Conservation (phyloP, 78 protist genomes). For the Anaeramoeba flamelloides region DNA sequence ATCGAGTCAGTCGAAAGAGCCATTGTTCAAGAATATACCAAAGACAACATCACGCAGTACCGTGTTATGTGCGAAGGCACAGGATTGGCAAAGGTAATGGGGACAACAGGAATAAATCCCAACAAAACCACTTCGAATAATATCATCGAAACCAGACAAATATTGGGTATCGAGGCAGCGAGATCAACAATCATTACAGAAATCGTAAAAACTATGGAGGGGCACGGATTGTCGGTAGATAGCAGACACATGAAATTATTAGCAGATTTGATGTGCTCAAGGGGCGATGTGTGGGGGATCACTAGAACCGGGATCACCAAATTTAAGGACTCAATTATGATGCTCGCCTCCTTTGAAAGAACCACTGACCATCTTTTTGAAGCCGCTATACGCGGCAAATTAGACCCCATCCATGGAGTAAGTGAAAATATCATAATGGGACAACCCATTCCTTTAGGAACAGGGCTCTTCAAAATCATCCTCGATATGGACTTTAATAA, state of each 20-base stretch:
- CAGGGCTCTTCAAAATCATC: conserved; percentile 75
- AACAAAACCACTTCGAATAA: conserved; percentile 53
- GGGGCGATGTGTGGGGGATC: conserved; percentile 89
- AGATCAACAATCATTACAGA: conserved; percentile 73
- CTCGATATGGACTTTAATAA: no score
- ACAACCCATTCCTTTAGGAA: conserved; percentile 74
- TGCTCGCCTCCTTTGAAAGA: conserved; percentile 89
- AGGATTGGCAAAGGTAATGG: conserved; percentile 3
- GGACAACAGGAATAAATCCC: conserved; percentile 35
- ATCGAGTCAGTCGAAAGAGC: background rate
- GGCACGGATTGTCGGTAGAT: conserved; percentile 82
- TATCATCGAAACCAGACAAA: conserved; percentile 52
- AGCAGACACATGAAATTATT: conserved; percentile 73
- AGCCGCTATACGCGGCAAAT: conserved; percentile 49
- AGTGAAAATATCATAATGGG: conserved; percentile 95
- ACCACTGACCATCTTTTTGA: conserved; percentile 91
- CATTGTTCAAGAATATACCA: background rate
- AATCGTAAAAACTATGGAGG: conserved; percentile 51
- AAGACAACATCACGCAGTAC: background rate
- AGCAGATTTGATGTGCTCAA: conserved; percentile 87
- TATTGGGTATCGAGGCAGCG: conserved; percentile 94
- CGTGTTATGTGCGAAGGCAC: background rate
- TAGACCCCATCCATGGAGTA: conserved; percentile 69
- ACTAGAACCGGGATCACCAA: conserved; percentile 89
- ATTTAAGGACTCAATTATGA: conserved; percentile 75